Evolutionary conservation across 176 grass and related monocot species (phyloP), one percentile per base, ranked within the genome.

Genomic region (Oryza punctata): DNA sequence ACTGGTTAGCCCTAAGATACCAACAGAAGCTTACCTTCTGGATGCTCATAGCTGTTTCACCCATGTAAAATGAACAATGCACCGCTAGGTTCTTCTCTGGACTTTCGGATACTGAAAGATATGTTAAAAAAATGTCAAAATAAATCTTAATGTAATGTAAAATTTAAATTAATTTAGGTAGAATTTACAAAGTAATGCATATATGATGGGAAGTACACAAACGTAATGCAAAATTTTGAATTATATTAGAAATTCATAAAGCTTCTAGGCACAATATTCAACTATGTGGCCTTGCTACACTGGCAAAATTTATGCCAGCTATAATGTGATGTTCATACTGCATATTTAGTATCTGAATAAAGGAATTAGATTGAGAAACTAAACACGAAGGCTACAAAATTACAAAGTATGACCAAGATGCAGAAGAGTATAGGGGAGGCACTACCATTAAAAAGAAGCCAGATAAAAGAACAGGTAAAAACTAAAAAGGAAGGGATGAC

Each of bases 41-140:
- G 82, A 99, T 96, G 43, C 93, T 99, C 96, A 99, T 96, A 79
- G 90, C 85, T 70, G 89, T 87, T 88, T 99, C 96, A n/a, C 93
- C 96, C 89, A 95, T 96, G 80, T 94, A 96, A 87, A 99, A 99
- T 67, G 96, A 99, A 83, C 96, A 96, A 76, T 89, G 84, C 65
- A 99, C 82, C 6, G 70, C 71, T 68, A 99, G 80, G 78, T 99
- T 99, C 85, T 93, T 99, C 79, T 96, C 93, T 44, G 93, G 91
- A 74, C 87, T 96, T 94, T 94, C 89, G 89, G 87, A 94, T 75
- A 81, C 93, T 99, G 93, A 69, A 89, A 85, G 33, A 79, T 15
- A 87, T 63, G 71, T 63, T 60, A 49, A 70, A 26, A 79, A 82
- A 78, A 40, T 13, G 10, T 75, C 60, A 83, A 65, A 67, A 12